Percentiles rank a stretch among this genome's conserved stretches.
These are phyloP conservation scores for Vitis riparia DNA, from an alignment of 164 flowering plant genomes.

Conservation along the genomic window DNA sequence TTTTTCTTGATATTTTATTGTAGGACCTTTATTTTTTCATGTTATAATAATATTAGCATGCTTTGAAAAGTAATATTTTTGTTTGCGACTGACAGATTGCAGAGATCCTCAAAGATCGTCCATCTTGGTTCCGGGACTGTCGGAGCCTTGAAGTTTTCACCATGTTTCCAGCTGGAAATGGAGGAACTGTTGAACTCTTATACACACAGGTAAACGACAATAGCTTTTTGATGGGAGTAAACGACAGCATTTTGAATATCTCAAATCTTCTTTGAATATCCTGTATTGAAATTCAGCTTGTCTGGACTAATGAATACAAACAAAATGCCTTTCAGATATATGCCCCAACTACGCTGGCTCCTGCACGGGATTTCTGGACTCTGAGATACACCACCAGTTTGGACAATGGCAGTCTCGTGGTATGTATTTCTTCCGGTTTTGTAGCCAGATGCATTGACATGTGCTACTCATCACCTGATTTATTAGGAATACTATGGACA, in stretches of 20 bases:
- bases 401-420: constrained; percentile 94
- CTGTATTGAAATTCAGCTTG: not conserved
- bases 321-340: constrained; percentile 50
- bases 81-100: constrained; percentile 56
- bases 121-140: constrained; percentile 96
- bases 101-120: constrained; percentile 96
- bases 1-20: too few species aligned
- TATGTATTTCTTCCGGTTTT: constrained; percentile 29
- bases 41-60: not conserved
- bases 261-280: not conserved
- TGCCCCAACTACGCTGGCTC: constrained; percentile 92
- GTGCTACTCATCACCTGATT: not conserved
- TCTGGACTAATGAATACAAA: not conserved
- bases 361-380: constrained; percentile 96
- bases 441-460: not conserved
- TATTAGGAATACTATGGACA: not conserved
- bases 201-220: constrained; percentile 72
- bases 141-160: constrained; percentile 89
- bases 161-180: constrained; percentile 84
- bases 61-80: not conserved
- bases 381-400: constrained; percentile 80
- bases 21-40: too few species aligned
- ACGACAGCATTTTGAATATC: too few species aligned
- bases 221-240: not conserved
- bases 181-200: constrained; percentile 85